These are phyloP conservation scores for Ceratobasidium theobromae DNA, from an alignment of 1,284 basidiomycete species.

Conservation along the genomic window DNA sequence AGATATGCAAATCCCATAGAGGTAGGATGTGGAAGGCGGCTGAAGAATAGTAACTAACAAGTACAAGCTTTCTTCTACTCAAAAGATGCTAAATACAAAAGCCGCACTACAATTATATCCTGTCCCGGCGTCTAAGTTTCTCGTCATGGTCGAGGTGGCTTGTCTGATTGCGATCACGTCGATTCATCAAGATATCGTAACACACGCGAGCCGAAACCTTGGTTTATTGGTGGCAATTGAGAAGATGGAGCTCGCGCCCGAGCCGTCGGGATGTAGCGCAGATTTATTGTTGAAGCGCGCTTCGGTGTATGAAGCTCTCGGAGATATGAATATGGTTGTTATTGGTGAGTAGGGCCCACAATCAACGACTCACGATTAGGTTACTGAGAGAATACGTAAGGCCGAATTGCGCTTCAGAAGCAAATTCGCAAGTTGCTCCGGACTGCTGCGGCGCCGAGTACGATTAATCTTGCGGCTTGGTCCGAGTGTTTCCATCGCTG, in stretches of 20 bases:
- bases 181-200: constrained; percentile 62
- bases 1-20: constrained; percentile 23
- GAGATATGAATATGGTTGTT: constrained; percentile 66
- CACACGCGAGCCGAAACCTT: constrained; percentile 65
- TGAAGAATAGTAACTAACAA: background rate
- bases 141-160: constrained; percentile 60
- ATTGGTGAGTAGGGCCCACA: constrained; percentile 57
- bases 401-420: constrained; percentile 79
- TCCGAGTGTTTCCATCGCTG: constrained; percentile 75
- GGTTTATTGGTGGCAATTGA: constrained; percentile 52
- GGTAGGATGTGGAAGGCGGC: background rate
- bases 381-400: too few relatives aligned
- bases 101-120: constrained; percentile 9
- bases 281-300: constrained; percentile 52
- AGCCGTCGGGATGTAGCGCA: constrained; percentile 27
- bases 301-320: constrained; percentile 72
- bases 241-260: constrained; percentile 30
- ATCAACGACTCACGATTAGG: too few relatives aligned
- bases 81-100: constrained; percentile 23
- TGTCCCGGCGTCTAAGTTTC: constrained; percentile 9
- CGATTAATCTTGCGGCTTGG: constrained; percentile 75
- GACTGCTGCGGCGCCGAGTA: constrained; percentile 60
- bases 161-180: constrained; percentile 70
- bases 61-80: constrained; percentile 3
- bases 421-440: constrained; percentile 72